phyloP scores from a whole-genome alignment of 139 green algal genomes.

The Closterium sp. region DNA sequence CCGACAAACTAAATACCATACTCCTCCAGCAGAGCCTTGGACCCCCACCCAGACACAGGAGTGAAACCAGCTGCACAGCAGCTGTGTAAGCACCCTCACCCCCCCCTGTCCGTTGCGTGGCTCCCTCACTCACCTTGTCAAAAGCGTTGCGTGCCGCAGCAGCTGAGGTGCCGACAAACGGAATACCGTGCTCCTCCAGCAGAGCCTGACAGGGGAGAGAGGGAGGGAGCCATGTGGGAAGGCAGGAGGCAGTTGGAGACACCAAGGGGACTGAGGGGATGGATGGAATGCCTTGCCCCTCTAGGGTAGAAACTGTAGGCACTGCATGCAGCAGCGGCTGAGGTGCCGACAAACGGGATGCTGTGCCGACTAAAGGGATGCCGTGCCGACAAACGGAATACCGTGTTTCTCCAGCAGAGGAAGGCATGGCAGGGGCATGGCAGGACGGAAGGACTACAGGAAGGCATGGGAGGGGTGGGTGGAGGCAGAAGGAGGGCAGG shows the following conservation, averaged over 20 bases:
- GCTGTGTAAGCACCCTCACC: background rate
- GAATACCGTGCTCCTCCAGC: background rate
- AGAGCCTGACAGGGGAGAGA: background rate
- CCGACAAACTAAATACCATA: conserved; percentile 57
- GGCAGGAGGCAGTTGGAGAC: conserved; percentile 3
- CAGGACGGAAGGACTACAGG: too few relatives aligned
- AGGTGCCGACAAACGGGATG: background rate
- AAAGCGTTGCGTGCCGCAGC: background rate
- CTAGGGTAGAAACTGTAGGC: too few relatives aligned
- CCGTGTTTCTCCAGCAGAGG: background rate
- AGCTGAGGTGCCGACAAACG: background rate
- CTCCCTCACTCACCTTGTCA: background rate
- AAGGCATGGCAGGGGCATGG: background rate
- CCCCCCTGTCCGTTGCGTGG: too few relatives aligned
- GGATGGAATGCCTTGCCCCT: too few relatives aligned
- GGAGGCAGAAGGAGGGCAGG: too few relatives aligned
- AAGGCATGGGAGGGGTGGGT: background rate
- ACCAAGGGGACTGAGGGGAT: background rate
- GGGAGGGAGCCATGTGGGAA: conserved; percentile 10
- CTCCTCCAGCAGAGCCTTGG: too few relatives aligned
- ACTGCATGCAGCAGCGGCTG: background rate
- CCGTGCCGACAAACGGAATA: too few relatives aligned
- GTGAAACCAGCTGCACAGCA: background rate
- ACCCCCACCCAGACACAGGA: too few relatives aligned
- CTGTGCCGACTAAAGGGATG: too few relatives aligned